Percentiles rank a stretch among this genome's conserved stretches.
Conservation (phyloP, 768 basidiomycete genomes). For the Candolleomyces efflorescens region DNA sequence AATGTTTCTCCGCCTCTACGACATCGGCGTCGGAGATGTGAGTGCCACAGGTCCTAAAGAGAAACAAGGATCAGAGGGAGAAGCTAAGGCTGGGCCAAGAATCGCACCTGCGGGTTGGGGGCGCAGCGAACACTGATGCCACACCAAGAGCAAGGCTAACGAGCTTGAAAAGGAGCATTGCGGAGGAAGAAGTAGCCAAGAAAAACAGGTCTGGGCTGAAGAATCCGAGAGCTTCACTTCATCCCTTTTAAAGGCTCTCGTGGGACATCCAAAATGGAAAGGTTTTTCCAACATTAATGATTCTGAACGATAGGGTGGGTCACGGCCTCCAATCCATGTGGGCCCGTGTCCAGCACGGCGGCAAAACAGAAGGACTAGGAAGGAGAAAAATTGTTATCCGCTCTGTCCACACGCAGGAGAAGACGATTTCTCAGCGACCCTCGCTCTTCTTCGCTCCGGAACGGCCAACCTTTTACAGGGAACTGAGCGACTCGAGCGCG, state of each 20-base stretch:
- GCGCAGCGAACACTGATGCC: constrained; percentile 5
- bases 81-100: background rate
- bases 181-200: constrained; percentile 1
- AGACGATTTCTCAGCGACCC: background rate
- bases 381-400: background rate
- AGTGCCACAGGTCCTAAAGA: constrained; percentile 9
- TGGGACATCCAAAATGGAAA: background rate
- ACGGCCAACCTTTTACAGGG: background rate
- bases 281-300: background rate
- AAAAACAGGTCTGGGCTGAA: background rate
- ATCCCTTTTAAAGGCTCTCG: background rate
- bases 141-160: constrained; percentile 6
- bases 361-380: background rate
- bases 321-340: background rate
- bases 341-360: background rate
- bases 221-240: background rate
- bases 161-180: constrained; percentile 4
- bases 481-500: background rate
- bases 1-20: constrained; percentile 5
- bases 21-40: constrained; percentile 8
- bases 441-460: background rate
- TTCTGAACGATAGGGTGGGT: background rate
- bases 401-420: background rate
- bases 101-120: constrained; percentile 2
- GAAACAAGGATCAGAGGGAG: background rate